Evolutionary conservation across 78 protist species (phyloP).

Genomic region (Emiliania huxleyi): DNA sequence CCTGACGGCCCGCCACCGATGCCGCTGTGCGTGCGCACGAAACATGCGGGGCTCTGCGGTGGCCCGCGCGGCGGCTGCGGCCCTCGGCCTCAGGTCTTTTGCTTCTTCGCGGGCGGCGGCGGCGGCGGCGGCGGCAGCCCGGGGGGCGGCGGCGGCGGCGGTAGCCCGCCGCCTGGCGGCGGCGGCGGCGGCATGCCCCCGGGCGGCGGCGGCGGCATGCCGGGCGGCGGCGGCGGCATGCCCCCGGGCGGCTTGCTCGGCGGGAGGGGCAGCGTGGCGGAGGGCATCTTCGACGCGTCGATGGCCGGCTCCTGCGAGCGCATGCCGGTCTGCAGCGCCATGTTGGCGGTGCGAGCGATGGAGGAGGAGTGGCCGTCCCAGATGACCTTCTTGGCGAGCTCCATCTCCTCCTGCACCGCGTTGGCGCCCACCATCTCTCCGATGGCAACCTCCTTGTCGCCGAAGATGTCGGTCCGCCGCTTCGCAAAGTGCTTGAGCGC

Average conservation of each 20-base stretch:
- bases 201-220: neutral
- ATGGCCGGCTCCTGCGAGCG: neutral
- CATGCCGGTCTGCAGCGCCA: neutral
- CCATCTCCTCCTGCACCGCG: neutral
- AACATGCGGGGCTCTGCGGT: no score
- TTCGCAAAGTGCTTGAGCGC: neutral
- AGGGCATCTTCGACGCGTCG: neutral
- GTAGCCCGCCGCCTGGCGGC: neutral
- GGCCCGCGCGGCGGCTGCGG: no score
- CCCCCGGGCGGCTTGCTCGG: neutral
- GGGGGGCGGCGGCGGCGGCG: neutral
- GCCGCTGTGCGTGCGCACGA: no score
- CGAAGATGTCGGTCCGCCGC: conserved; percentile 53
- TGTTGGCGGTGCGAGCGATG: neutral
- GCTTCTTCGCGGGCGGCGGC: neutral
- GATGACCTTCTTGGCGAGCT: neutral
- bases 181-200: neutral
- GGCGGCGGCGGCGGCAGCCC: conserved; percentile 14
- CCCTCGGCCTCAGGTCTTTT: no score
- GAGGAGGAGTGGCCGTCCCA: neutral
- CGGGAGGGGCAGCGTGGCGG: neutral
- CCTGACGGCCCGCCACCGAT: no score
- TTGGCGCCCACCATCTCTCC: neutral
- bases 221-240: conserved; percentile 22
- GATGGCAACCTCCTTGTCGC: conserved; percentile 34